phyloP scores from a whole-genome alignment of 2,329 filamentous ascomycete genomes.

The Xylariaceae sp. region DNA sequence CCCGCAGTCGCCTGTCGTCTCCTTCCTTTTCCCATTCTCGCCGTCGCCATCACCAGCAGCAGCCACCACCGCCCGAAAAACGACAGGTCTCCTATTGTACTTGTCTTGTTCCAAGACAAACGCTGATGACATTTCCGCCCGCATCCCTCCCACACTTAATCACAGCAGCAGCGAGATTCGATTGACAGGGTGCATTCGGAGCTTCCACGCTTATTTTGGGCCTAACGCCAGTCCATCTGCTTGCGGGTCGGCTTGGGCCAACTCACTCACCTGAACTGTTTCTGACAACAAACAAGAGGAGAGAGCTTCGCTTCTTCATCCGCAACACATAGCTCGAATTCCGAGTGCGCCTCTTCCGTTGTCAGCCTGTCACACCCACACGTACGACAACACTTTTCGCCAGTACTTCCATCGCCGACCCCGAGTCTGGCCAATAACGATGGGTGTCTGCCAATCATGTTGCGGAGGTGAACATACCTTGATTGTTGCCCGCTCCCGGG shows the following conservation, averaged over 20 bases:
- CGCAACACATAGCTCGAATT: neutral
- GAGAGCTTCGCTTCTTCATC: neutral
- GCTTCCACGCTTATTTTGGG: no score
- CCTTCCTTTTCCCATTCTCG: constrained; percentile 6
- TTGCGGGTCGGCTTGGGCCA: no score
- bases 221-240: no score
- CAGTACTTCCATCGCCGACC: constrained; percentile 5
- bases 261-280: no score
- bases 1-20: neutral
- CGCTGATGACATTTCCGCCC: no score
- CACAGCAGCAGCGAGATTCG: no score
- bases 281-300: neutral
- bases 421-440: constrained; percentile 17
- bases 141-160: no score
- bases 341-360: neutral
- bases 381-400: neutral
- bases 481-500: neutral
- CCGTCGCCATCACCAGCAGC: no score
- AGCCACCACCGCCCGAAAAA: no score
- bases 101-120: no score
- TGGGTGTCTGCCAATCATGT: constrained; percentile 32
- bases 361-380: neutral
- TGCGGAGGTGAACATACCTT: constrained; percentile 29
- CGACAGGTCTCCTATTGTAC: no score
- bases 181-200: no score